A percentile compares a stretch with the other conserved stretches of the same genome.
phyloP scores from a whole-genome alignment of 371 early-diverging fungal species.

The Mortierella sp. region DNA sequence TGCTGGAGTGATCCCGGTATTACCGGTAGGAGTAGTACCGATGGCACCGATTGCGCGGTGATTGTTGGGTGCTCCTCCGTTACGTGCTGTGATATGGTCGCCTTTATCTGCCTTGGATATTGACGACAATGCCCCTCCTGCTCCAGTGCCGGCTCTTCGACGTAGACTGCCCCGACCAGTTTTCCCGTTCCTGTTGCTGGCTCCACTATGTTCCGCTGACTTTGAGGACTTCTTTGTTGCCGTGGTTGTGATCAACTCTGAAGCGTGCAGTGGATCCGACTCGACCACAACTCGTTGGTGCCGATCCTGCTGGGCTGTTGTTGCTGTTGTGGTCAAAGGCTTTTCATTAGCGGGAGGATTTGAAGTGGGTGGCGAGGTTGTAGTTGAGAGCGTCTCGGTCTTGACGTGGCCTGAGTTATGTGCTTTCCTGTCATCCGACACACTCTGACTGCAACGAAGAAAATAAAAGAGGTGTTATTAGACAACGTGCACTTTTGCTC shows the following conservation, averaged over 20 bases:
- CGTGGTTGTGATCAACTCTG: not conserved
- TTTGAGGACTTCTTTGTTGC: not conserved
- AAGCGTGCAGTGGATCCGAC: not conserved
- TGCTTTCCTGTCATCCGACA: not conserved
- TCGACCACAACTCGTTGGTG: constrained; percentile 2
- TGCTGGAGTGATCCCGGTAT: not conserved
- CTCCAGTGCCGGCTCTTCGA: not conserved
- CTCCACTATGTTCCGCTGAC: not conserved
- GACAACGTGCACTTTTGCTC: not conserved
- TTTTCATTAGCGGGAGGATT: not conserved
- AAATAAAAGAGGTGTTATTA: not conserved
- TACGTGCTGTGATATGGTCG: not conserved
- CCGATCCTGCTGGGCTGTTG: not conserved
- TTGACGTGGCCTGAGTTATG: not conserved
- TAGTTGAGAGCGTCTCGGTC: not conserved
- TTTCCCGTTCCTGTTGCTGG: not conserved
- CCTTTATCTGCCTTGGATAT: not conserved
- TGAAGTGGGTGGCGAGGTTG: not conserved
- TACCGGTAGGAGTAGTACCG: not conserved
- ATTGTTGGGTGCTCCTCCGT: not conserved
- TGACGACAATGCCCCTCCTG: not conserved
- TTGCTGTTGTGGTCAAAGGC: not conserved
- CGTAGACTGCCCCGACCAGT: not conserved
- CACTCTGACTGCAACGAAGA: not conserved
- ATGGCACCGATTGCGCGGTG: not conserved